Percentiles rank a stretch among this genome's conserved stretches.
Conservation (phyloP, 75 land plant species). For the Cryptomeria japonica region DNA sequence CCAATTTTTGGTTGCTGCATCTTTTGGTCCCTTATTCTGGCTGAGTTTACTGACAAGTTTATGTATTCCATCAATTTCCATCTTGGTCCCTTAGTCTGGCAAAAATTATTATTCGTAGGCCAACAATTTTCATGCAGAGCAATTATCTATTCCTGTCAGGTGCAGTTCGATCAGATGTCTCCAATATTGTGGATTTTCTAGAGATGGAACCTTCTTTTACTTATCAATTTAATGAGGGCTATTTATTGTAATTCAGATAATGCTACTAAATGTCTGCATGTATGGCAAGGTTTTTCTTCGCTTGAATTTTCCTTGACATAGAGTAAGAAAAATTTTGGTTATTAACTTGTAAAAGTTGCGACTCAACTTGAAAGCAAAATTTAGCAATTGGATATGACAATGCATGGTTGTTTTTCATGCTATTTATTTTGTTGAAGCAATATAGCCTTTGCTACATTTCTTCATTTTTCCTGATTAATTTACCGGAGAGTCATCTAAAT, state of each 20-base stretch:
- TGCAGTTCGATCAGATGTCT: neutral
- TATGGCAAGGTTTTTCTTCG: neutral
- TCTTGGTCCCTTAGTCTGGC: neutral
- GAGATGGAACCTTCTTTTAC: neutral
- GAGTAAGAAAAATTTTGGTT: neutral
- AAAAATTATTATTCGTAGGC: neutral
- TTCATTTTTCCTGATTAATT: neutral
- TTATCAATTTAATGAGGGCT: neutral
- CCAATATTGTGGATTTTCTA: neutral
- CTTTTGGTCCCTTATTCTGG: neutral
- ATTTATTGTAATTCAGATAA: neutral
- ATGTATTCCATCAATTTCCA: neutral
- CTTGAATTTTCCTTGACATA: neutral
- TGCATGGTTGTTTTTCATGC: neutral
- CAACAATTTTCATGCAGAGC: neutral
- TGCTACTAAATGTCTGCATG: too few species aligned
- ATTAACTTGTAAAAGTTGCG: neutral
- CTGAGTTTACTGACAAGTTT: neutral
- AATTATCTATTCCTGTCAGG: neutral
- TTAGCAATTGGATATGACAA: neutral
- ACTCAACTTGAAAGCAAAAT: neutral
- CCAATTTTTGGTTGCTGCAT: neutral
- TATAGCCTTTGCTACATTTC: neutral
- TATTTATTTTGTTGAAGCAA: neutral
- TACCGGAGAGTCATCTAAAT: neutral